Conservation (phyloP, 2,329 filamentous ascomycete species). For the Zymoseptoria passerinii region DNA sequence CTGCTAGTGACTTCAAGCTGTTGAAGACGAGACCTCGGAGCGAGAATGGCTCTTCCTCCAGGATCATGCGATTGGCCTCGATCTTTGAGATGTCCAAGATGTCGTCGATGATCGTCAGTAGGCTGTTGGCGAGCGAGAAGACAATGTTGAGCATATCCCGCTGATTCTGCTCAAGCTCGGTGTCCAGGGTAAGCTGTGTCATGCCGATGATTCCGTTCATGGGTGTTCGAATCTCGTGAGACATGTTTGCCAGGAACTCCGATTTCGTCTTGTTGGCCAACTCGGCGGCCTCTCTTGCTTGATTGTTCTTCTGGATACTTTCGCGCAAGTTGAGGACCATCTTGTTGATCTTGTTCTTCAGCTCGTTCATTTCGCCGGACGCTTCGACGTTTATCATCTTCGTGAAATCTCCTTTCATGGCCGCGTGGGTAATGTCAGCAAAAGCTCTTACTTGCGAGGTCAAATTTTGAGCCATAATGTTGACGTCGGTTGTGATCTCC, state of each 20-base stretch:
- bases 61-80: conserved; percentile 94
- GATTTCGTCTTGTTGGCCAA: conserved; percentile 97
- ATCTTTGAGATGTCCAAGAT: conserved; percentile 66
- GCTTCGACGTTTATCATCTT: conserved; percentile 95
- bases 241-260: conserved; percentile 98
- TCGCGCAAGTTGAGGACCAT: conserved; percentile 96
- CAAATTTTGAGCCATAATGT: conserved; percentile 76
- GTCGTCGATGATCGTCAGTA: conserved; percentile 91
- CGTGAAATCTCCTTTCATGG: conserved; percentile 93
- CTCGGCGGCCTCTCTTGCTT: conserved; percentile 90
- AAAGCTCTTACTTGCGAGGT: conserved; percentile 97
- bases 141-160: conserved; percentile 98
- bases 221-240: conserved; percentile 92
- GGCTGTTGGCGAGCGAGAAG: conserved; percentile 89
- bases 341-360: conserved; percentile 98
- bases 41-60: conserved; percentile 96
- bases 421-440: conserved; percentile 95
- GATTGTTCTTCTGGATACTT: conserved; percentile 93
- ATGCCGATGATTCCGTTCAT: conserved; percentile 98
- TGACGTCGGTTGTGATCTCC: conserved; percentile 94
- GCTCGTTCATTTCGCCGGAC: conserved; percentile 96
- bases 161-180: conserved; percentile 85
- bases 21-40: conserved; percentile 93
- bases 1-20: conserved; percentile 89
- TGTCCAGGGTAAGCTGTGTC: conserved; percentile 93